phyloP scores from a whole-genome alignment of 1,284 basidiomycete genomes.

The Rhizopogon parksii region DNA sequence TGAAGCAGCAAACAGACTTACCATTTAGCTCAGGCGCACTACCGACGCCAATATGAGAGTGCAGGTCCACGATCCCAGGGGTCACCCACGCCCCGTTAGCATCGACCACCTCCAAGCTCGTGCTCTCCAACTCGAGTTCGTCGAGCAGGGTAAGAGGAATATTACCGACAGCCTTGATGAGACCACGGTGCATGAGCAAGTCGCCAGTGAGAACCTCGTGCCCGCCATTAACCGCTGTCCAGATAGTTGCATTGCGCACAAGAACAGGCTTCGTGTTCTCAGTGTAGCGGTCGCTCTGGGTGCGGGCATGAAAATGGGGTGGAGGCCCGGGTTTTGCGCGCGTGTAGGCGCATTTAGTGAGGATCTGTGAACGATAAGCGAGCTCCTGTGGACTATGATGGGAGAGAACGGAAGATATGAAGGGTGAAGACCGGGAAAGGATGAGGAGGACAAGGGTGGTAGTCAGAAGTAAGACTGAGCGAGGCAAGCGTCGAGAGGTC shows the following conservation, averaged over 20 bases:
- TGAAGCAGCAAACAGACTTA: conserved; percentile 9
- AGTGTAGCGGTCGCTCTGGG: conserved; percentile 61
- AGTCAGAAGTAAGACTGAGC: background rate
- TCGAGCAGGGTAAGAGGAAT: conserved; percentile 28
- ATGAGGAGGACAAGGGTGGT: background rate
- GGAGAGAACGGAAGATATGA: background rate
- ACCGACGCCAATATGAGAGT: conserved; percentile 74
- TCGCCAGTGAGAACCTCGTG: conserved; percentile 55
- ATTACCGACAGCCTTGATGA: conserved; percentile 43
- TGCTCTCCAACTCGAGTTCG: conserved; percentile 22
- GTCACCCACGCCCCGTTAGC: conserved; percentile 63
- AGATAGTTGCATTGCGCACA: conserved; percentile 73
- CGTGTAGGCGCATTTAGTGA: conserved; percentile 42
- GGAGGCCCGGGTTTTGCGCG: conserved; percentile 42
- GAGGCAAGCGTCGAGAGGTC: background rate
- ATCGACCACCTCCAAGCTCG: conserved; percentile 44
- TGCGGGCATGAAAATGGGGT: conserved; percentile 45
- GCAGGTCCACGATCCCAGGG: conserved; percentile 69
- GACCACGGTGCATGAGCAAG: conserved; percentile 46
- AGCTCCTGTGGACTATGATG: conserved; percentile 4
- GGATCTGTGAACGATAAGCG: conserved; percentile 23
- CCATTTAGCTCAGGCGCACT: conserved; percentile 53
- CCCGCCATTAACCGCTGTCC: conserved; percentile 66
- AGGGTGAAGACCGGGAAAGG: background rate
- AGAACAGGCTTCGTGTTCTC: conserved; percentile 49